These are phyloP conservation scores for Phoma sp. DNA, from an alignment of 2,329 filamentous ascomycete genomes.

Conservation along the genomic window DNA sequence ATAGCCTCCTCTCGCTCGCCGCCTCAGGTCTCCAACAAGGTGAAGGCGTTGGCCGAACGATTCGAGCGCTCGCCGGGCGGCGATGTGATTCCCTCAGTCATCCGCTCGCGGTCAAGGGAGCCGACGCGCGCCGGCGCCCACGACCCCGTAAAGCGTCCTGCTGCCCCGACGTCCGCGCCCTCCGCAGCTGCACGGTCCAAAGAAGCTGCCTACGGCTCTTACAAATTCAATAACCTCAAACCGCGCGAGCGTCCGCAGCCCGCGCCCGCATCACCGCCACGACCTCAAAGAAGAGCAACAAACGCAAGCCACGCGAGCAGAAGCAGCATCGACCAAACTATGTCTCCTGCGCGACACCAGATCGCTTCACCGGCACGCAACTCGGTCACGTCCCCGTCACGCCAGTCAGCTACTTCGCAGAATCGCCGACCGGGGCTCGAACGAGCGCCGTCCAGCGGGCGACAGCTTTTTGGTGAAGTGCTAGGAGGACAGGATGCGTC, in stretches of 20 bases:
- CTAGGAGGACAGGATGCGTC: slow-evolving; percentile 38
- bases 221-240: slow-evolving; percentile 47
- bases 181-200: slow-evolving; percentile 35
- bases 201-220: slow-evolving; percentile 40
- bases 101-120: slow-evolving; percentile 30
- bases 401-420: slow-evolving; percentile 33
- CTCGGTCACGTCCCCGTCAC: slow-evolving; percentile 12
- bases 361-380: slow-evolving; percentile 22
- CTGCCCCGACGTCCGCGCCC: slow-evolving; percentile 34
- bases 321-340: slow-evolving; percentile 33
- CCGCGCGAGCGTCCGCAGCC: slow-evolving; percentile 45
- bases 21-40: slow-evolving; percentile 38
- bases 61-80: slow-evolving; percentile 43
- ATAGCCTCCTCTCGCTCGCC: slow-evolving; percentile 26
- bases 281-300: slow-evolving; percentile 32
- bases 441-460: slow-evolving; percentile 23
- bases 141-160: slow-evolving; percentile 21
- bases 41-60: slow-evolving; percentile 45
- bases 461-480: slow-evolving; percentile 47
- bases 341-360: slow-evolving; percentile 23
- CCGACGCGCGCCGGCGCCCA: slow-evolving; percentile 21
- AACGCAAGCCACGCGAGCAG: slow-evolving; percentile 25
- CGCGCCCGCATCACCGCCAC: slow-evolving; percentile 37
- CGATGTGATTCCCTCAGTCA: slow-evolving; percentile 26
- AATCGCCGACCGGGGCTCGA: slow-evolving; percentile 25